Evolutionary conservation across 495 filamentous ascomycete genomes (phyloP).

Genomic region (Chaetomium tenue): DNA sequence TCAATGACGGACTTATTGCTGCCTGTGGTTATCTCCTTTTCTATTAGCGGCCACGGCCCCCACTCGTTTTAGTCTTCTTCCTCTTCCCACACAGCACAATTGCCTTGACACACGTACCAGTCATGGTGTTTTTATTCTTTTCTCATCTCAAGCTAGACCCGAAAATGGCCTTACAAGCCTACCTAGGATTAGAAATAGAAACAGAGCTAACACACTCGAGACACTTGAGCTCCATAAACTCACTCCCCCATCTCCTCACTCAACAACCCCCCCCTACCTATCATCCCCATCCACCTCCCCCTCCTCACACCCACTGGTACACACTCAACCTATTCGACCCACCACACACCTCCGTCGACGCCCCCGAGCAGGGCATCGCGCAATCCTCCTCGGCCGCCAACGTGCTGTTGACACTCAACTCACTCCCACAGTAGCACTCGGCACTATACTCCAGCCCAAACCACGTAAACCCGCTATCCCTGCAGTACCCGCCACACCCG

Average conservation of each 20-base stretch:
- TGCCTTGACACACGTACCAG: too few species aligned
- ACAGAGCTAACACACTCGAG: too few species aligned
- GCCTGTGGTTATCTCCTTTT: too few species aligned
- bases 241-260: not conserved
- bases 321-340: constrained; percentile 29
- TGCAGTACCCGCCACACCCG: constrained; percentile 30
- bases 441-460: constrained; percentile 52
- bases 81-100: not conserved
- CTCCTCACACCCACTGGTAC: constrained; percentile 20
- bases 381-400: constrained; percentile 7
- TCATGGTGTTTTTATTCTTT: not conserved
- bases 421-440: constrained; percentile 61
- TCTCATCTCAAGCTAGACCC: not conserved
- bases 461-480: constrained; percentile 8
- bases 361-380: constrained; percentile 19
- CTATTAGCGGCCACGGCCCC: too few species aligned
- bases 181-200: too few species aligned
- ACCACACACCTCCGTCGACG: constrained; percentile 12
- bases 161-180: too few species aligned
- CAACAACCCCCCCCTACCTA: not conserved
- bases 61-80: too few species aligned
- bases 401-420: constrained; percentile 14
- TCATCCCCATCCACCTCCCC: not conserved
- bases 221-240: not conserved
- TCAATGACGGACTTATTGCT: constrained; percentile 3